A percentile compares a stretch with the other conserved stretches of the same genome.
These are phyloP conservation scores for Sugiyamaella pinicola DNA, from an alignment of 1,139 yeast species.

Conservation along the genomic window DNA sequence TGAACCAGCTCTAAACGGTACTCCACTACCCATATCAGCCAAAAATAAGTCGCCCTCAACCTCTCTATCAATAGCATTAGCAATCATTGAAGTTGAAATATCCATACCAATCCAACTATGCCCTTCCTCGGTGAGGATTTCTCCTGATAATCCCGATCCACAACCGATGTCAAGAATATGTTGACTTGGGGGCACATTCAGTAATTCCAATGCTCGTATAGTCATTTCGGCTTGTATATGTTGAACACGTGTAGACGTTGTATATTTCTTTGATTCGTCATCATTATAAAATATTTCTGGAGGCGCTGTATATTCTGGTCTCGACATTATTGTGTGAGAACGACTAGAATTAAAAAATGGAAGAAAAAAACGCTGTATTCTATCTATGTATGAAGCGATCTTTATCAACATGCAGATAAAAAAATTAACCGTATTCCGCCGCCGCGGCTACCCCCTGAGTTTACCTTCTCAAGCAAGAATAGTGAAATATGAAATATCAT, in stretches of 20 bases:
- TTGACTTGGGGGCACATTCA: slow-evolving; percentile 68
- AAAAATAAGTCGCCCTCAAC: slow-evolving; percentile 91
- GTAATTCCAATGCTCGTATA: slow-evolving; percentile 81
- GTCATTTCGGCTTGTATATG: slow-evolving; percentile 99
- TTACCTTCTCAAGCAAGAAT: not conserved
- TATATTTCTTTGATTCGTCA: slow-evolving; percentile 82
- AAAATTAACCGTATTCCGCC: not conserved
- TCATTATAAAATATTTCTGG: slow-evolving; percentile 96
- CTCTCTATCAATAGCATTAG: slow-evolving; percentile 88
- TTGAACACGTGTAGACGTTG: slow-evolving; percentile 92
- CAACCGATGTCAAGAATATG: slow-evolving; percentile 91
- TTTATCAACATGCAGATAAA: no score
- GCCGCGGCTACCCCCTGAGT: slow-evolving; percentile 19
- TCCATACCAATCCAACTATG: slow-evolving; percentile 97
- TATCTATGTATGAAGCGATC: not conserved
- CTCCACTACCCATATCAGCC: slow-evolving; percentile 90
- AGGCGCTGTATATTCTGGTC: slow-evolving; percentile 97
- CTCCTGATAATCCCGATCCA: slow-evolving; percentile 96
- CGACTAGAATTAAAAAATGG: not conserved
- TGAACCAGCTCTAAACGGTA: slow-evolving; percentile 94
- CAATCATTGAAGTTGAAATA: slow-evolving; percentile 93
- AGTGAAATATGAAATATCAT: no score
- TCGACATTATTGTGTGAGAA: slow-evolving; percentile 78
- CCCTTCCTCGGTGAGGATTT: slow-evolving; percentile 89
- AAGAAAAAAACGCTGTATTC: not conserved